phyloP scores from a whole-genome alignment of 257 asterid species.

The Solanum commersonii region DNA sequence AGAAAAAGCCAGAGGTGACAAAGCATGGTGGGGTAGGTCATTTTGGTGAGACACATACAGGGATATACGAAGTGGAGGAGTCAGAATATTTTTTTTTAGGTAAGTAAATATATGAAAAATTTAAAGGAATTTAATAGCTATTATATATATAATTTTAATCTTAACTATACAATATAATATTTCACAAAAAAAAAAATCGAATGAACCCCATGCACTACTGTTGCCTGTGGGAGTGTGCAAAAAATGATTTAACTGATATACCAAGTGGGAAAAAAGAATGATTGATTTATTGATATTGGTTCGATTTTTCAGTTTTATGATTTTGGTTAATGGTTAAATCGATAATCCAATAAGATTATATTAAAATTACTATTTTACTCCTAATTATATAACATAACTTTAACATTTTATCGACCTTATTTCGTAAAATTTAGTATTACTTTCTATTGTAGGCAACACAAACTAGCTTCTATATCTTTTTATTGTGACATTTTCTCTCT shows the following conservation, averaged over 20 bases:
- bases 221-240: background rate
- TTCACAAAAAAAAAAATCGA: fast-evolving
- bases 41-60: background rate
- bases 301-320: too few relatives aligned
- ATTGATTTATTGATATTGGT: too few relatives aligned
- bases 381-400: background rate
- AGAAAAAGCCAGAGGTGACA: background rate
- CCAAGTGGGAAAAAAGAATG: background rate
- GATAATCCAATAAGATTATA: background rate
- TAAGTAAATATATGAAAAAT: background rate
- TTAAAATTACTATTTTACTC: background rate
- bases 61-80: fast-evolving
- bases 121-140: background rate
- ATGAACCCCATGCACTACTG: background rate
- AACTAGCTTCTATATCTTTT: background rate
- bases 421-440: too few relatives aligned
- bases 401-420: background rate
- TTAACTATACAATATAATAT: background rate
- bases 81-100: background rate
- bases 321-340: too few relatives aligned
- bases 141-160: background rate
- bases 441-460: background rate
- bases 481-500: background rate
- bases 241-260: too few relatives aligned
- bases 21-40: background rate